These are phyloP conservation scores for Corynespora cassiicola DNA, from an alignment of 2,329 filamentous ascomycete species.

Conservation along the genomic window DNA sequence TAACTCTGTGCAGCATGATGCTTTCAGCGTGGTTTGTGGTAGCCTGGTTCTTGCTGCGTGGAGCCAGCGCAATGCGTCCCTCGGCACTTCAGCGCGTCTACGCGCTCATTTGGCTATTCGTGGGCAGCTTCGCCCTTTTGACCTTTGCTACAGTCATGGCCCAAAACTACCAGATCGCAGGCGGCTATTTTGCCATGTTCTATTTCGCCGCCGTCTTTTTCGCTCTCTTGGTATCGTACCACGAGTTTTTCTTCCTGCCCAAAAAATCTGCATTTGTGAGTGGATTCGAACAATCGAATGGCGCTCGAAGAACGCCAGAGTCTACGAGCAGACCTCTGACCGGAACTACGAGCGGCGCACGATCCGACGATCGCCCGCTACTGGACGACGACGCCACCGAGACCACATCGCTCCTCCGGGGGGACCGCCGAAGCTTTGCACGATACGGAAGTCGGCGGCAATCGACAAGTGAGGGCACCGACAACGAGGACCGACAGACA, in stretches of 20 bases:
- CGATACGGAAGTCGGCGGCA: conserved; percentile 54
- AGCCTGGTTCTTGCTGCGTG: conserved; percentile 82
- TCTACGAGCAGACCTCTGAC: conserved; percentile 43
- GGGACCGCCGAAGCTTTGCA: conserved; percentile 61
- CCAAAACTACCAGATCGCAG: conserved; percentile 73
- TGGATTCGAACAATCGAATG: conserved; percentile 49
- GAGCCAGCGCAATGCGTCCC: conserved; percentile 79
- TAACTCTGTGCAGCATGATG: conserved; percentile 67
- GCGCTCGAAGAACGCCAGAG: conserved; percentile 25
- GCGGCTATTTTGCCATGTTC: conserved; percentile 82
- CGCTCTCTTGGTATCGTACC: conserved; percentile 74
- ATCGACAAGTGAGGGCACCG: conserved; percentile 44
- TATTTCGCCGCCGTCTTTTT: conserved; percentile 78
- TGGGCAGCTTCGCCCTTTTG: conserved; percentile 74
- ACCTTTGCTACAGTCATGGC: conserved; percentile 78
- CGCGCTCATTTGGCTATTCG: conserved; percentile 82
- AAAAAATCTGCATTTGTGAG: conserved; percentile 73
- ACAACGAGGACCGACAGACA: conserved; percentile 46
- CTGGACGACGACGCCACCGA: conserved; percentile 57
- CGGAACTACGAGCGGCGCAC: conserved; percentile 35
- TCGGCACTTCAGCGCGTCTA: conserved; percentile 87
- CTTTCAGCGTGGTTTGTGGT: conserved; percentile 79
- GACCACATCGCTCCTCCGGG: conserved; percentile 62
- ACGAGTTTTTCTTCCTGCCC: conserved; percentile 78
- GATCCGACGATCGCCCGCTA: conserved; percentile 38